Base-by-base conservation (phyloP, 2,329 filamentous ascomycete genomes). In the Alternaria conjuncta region DNA sequence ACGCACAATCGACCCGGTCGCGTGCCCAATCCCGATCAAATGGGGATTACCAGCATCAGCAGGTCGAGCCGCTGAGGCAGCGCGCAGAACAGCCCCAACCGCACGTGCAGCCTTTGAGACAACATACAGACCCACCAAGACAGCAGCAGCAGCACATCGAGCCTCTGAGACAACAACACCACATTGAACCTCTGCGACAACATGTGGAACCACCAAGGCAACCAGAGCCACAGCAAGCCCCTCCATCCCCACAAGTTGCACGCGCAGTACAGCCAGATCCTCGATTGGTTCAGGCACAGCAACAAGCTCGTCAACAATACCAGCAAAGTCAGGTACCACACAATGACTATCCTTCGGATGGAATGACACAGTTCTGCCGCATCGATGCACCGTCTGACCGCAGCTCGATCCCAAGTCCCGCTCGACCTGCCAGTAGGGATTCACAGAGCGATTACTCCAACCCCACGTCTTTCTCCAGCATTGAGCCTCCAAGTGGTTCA, bases 361-460 rank as follows among this genome's bases (percentile, higher is more conserved):
- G 94, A 5, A 98, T 98, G 94, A 97, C 95, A 0, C 97, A 98
- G 88, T 91, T 97, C 66, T 98, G 95, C 80, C 89, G 94, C 63
- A 90, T 92, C 43, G 91, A 89, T 5, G 87, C 90, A 43, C 86
- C 86, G 54, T 90, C 89, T n/a, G 89, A 90, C 81, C 88, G 82
- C 80, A 94, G 86, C 80, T 90, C 90, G 6, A 86, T 86, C 21
- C 89, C 87, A 47, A 90, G 88, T 65, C 87, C 89, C 23, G 89
- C 87, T 54, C 87, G 94, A 49, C 93, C 94, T 50, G 91, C 91
- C 13, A 97, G 93, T 78, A 89, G 92, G 68, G 94, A 97, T 74
- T 96, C 93, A 53, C 90, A 92, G 71, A 98, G 95, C 80, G 95
- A 97, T 68, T 92, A 93, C 77, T 97, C 94, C 4, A 93, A 93